Evolutionary conservation across 192 early-diverging fungal species (phyloP).

Genomic region (Coemansia sp.): DNA sequence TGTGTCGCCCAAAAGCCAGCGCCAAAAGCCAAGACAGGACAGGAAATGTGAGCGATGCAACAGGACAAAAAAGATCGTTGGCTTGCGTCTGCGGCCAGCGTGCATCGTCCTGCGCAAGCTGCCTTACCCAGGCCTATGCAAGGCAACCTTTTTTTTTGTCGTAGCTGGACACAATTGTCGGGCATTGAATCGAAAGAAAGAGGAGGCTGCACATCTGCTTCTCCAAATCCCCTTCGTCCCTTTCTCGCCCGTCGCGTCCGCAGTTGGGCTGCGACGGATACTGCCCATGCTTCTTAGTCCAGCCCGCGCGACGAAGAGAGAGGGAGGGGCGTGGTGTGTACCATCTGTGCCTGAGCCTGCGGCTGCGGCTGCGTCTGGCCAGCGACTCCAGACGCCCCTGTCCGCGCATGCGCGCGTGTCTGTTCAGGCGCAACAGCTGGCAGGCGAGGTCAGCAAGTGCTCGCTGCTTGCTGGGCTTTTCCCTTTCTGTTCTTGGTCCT

Average conservation of each 20-base stretch:
- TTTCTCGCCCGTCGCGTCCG: background rate
- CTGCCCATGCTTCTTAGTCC: background rate
- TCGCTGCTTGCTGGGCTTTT: background rate
- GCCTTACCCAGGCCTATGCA: constrained; percentile 3
- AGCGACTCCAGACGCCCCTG: background rate
- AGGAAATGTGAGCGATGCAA: background rate
- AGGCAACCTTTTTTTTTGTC: constrained; percentile 9
- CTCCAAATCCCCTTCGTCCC: constrained; percentile 7
- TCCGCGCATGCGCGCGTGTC: constrained; percentile 9
- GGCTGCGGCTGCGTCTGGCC: background rate
- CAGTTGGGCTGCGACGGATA: constrained; percentile 7
- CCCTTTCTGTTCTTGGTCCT: background rate
- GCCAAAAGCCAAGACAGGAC: background rate
- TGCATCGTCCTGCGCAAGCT: constrained; percentile 3
- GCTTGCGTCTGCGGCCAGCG: background rate
- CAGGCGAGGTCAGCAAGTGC: background rate
- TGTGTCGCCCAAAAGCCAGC: background rate
- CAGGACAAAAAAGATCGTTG: background rate
- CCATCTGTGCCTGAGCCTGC: too few species aligned
- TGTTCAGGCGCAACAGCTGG: background rate
- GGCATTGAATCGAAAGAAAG: background rate
- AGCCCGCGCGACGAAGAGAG: background rate
- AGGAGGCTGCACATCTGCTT: background rate
- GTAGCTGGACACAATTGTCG: background rate
- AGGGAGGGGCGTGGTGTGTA: too few species aligned